Evolutionary conservation across 805 yeast genomes (phyloP).

Genomic region (Scheffersomyces coipomensis): DNA sequence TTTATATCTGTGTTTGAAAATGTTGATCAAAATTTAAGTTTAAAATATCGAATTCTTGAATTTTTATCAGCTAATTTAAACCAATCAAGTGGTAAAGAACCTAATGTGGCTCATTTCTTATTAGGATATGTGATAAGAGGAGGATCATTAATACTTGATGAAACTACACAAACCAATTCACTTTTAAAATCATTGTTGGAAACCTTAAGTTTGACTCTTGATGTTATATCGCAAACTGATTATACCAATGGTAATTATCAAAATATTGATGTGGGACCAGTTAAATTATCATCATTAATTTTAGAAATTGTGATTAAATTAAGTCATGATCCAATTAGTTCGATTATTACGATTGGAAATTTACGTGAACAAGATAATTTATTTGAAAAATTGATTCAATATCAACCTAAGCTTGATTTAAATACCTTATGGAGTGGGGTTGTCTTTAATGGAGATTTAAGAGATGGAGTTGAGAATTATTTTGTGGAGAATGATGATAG

Average conservation of each 20-base stretch:
- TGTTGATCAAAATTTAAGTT: constrained; percentile 35
- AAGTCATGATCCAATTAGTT: constrained; percentile 55
- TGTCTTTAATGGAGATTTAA: constrained; percentile 43
- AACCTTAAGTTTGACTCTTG: constrained; percentile 48
- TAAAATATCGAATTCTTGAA: constrained; percentile 59
- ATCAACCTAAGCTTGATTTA: constrained; percentile 54
- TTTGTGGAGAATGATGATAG: constrained; percentile 33
- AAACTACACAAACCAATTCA: constrained; percentile 52
- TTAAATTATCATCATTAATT: constrained; percentile 55
- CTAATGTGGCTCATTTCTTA: constrained; percentile 69
- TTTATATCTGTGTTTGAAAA: constrained; percentile 64
- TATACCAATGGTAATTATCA: constrained; percentile 27
- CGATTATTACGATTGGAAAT: constrained; percentile 47
- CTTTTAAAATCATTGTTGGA: constrained; percentile 53
- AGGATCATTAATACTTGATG: constrained; percentile 33
- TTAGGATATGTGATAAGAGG: constrained; percentile 65
- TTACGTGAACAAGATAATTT: constrained; percentile 51
- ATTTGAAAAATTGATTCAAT: constrained; percentile 48
- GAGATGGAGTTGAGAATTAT: constrained; percentile 20
- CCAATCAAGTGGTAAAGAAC: constrained; percentile 34
- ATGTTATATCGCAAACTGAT: constrained; percentile 36
- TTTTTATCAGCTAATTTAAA: constrained; percentile 52
- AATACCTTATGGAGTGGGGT: constrained; percentile 54
- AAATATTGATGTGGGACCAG: constrained; percentile 51
- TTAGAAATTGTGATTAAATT: constrained; percentile 65